Conservation (phyloP, 2,329 filamentous ascomycete species). For the Geosmithia flava region DNA sequence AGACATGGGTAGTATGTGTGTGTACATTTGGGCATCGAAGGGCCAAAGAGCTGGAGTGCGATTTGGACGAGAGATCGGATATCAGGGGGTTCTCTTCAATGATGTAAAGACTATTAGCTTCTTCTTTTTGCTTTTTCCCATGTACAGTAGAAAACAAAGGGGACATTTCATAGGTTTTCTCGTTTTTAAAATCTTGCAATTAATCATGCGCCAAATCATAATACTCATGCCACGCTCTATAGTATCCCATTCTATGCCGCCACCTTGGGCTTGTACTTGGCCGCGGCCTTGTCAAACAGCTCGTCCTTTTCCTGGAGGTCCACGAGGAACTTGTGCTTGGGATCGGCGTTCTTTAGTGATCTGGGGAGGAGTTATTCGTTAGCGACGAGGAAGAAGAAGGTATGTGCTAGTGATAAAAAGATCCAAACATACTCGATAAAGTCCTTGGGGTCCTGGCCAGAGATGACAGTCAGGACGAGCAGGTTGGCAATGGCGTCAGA, state of each 20-base stretch:
- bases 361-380: conserved; percentile 21
- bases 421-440: conserved; percentile 46
- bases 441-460: conserved; percentile 58
- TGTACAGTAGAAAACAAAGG: background rate
- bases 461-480: conserved; percentile 65
- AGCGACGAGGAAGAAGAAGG: conserved; percentile 6
- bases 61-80: no score
- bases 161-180: background rate
- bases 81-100: no score
- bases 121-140: background rate
- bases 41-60: no score
- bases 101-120: background rate
- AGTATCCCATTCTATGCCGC: conserved; percentile 25
- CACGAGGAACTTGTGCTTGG: conserved; percentile 56
- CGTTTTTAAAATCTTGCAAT: background rate
- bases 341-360: conserved; percentile 42
- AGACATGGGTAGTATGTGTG: no score
- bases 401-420: background rate
- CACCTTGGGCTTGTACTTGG: conserved; percentile 80
- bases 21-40: no score
- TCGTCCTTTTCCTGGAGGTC: conserved; percentile 77
- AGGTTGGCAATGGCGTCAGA: conserved; percentile 71
- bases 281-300: conserved; percentile 76
- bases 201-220: conserved; percentile 10
- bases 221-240: conserved; percentile 9